Evolutionary conservation across 73 alveolate species (phyloP).

Genomic region (Uronychia binucleata): DNA sequence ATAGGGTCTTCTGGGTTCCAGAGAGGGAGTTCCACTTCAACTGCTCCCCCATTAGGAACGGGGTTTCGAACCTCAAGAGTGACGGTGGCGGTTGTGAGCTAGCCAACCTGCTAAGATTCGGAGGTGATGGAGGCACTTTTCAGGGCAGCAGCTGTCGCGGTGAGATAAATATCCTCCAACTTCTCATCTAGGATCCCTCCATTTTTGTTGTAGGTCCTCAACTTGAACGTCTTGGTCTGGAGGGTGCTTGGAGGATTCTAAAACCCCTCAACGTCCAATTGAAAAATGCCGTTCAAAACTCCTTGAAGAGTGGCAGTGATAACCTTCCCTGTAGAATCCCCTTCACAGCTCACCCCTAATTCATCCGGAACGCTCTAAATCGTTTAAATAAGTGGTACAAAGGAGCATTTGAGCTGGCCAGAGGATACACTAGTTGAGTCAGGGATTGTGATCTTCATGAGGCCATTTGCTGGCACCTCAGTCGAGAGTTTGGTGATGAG

Average conservation of each 20-base stretch:
- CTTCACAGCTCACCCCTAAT: not conserved
- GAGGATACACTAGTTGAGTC: not conserved
- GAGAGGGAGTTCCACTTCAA: conserved; percentile 46
- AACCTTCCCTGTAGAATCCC: not conserved
- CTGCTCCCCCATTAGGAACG: conserved; percentile 34
- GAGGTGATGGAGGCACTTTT: conserved; percentile 20
- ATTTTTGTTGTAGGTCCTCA: not conserved
- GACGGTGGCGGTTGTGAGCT: conserved; percentile 28
- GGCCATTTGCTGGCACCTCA: not conserved
- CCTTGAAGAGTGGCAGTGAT: not conserved
- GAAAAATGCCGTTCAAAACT: conserved; percentile 5
- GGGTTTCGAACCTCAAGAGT: conserved; percentile 12
- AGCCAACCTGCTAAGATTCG: conserved; percentile 37
- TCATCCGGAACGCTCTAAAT: not conserved
- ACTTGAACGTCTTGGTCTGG: conserved; percentile 3
- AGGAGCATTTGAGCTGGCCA: not conserved
- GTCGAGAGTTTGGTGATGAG: not conserved
- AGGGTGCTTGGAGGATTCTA: conserved; percentile 21
- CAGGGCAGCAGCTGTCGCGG: conserved; percentile 10
- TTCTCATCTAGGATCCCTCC: conserved; percentile 20
- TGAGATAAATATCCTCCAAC: not conserved
- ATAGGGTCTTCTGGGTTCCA: conserved; percentile 62
- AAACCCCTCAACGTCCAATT: conserved; percentile 8
- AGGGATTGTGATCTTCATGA: not conserved
- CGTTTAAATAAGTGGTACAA: not conserved